These are phyloP conservation scores for Tremella mesenterica DNA, from an alignment of 768 basidiomycete species.

Conservation along the genomic window DNA sequence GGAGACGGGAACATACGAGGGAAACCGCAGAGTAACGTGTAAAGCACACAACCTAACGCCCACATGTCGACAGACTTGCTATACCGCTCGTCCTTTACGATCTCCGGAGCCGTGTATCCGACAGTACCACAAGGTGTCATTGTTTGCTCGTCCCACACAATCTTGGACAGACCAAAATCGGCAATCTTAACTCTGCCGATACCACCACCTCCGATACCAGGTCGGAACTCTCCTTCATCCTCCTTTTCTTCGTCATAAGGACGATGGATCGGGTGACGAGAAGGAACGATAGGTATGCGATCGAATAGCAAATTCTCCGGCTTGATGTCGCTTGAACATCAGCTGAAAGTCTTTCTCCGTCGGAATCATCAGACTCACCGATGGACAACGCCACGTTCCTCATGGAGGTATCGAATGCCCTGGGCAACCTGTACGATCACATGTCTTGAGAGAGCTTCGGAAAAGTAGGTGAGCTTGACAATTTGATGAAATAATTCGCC, in stretches of 20 bases:
- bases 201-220: constrained; percentile 87
- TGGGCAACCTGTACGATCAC: constrained; percentile 87
- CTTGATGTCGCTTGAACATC: constrained; percentile 68
- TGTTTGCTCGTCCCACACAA: constrained; percentile 98
- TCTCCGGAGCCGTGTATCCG: constrained; percentile 98
- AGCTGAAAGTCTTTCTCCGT: constrained; percentile 11
- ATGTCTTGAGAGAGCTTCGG: constrained; percentile 91
- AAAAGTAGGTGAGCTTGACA: constrained; percentile 97
- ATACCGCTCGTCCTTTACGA: constrained; percentile 83
- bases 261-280: constrained; percentile 61
- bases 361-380: constrained; percentile 48
- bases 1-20: constrained; percentile 36
- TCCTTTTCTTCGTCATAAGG: constrained; percentile 98
- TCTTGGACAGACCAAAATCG: constrained; percentile 93
- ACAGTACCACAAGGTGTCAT: constrained; percentile 99
- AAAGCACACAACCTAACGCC: constrained; percentile 98
- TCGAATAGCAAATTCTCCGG: constrained; percentile 95
- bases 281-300: constrained; percentile 81
- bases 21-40: constrained; percentile 94
- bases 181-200: constrained; percentile 98
- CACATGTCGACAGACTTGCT: constrained; percentile 89
- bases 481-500: constrained; percentile 72
- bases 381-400: constrained; percentile 95
- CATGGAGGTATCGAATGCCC: constrained; percentile 90
- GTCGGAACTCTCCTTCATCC: constrained; percentile 92